These are phyloP conservation scores for Globisporangium polare DNA, from an alignment of 352 stramenopile species.

Conservation along the genomic window DNA sequence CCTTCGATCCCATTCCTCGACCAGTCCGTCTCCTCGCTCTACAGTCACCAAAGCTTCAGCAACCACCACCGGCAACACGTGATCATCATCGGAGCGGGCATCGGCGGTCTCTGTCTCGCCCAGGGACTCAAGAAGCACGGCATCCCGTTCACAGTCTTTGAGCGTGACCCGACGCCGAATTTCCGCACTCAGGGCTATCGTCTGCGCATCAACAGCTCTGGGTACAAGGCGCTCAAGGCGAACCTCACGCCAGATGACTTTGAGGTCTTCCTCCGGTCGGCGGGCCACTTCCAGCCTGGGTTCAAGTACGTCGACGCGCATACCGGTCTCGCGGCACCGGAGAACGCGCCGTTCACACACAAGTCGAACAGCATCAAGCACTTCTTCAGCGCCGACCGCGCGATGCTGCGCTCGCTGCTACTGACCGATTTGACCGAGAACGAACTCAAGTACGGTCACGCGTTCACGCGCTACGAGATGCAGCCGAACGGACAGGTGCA, in stretches of 20 bases:
- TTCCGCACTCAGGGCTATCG: conserved; percentile 61
- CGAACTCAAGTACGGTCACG: conserved; percentile 49
- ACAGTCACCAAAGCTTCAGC: neutral
- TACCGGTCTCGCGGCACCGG: conserved; percentile 12
- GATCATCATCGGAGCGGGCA: conserved; percentile 45
- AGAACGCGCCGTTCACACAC: conserved; percentile 11
- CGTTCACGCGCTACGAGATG: conserved; percentile 41
- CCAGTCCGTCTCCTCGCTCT: neutral
- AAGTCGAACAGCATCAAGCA: conserved; percentile 13
- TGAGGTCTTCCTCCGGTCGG: conserved; percentile 52
- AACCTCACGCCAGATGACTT: conserved; percentile 41
- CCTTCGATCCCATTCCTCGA: conserved; percentile 1
- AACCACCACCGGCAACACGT: conserved; percentile 19
- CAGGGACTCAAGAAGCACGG: conserved; percentile 53
- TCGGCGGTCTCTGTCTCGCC: conserved; percentile 55
- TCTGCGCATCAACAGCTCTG: conserved; percentile 51
- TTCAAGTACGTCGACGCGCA: conserved; percentile 46
- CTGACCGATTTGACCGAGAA: conserved; percentile 42
- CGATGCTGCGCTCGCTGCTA: conserved; percentile 34
- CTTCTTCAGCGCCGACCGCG: conserved; percentile 40
- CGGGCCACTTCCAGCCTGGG: conserved; percentile 41
- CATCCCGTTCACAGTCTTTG: conserved; percentile 67
- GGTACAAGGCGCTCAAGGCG: conserved; percentile 54
- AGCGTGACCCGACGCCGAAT: conserved; percentile 56
- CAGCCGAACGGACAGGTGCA: conserved; percentile 39